Percentiles rank a stretch among this genome's conserved stretches.
Conservation (phyloP, 176 grass and related monocot species). For the Cenchrus purpureus region DNA sequence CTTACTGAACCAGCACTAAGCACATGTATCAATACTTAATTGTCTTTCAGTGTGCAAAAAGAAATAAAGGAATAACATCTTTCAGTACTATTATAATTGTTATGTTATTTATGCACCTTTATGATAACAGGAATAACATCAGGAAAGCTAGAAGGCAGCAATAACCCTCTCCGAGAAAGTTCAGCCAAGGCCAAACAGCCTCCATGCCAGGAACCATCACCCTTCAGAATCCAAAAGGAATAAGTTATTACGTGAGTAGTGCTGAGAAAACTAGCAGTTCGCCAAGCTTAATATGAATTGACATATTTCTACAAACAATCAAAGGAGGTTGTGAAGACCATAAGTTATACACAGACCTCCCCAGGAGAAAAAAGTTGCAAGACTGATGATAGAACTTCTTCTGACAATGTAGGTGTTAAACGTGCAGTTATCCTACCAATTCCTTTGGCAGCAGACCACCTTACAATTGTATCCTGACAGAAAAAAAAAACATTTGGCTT, state of each 20-base stretch:
- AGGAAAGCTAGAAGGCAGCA: slow-evolving; percentile 84
- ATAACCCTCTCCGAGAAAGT: slow-evolving; percentile 85
- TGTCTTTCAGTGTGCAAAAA: slow-evolving; percentile 14
- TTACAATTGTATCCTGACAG: slow-evolving; percentile 93
- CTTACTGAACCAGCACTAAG: slow-evolving; percentile 21
- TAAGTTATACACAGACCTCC: slow-evolving; percentile 65
- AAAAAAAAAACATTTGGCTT: slow-evolving; percentile 36
- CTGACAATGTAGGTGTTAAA: slow-evolving; percentile 83
- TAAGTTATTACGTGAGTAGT: slow-evolving; percentile 28
- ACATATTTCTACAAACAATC: slow-evolving; percentile 6
- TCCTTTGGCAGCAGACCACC: slow-evolving; percentile 99
- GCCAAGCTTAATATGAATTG: slow-evolving; percentile 24
- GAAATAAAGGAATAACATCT: background rate
- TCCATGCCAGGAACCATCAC: slow-evolving; percentile 96
- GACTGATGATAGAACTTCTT: slow-evolving; percentile 90
- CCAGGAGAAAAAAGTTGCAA: slow-evolving; percentile 89
- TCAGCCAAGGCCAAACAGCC: slow-evolving; percentile 98
- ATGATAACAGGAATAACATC: slow-evolving; percentile 86
- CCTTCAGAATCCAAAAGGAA: slow-evolving; percentile 57
- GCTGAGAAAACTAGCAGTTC: slow-evolving; percentile 38
- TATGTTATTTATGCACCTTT: slow-evolving; percentile 54
- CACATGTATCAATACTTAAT: slow-evolving; percentile 23
- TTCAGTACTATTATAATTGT: background rate
- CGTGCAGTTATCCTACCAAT: slow-evolving; percentile 92
- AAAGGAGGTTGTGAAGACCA: slow-evolving; percentile 14